Evolutionary conservation across 106 monocot species (phyloP), one percentile per base, ranked within the genome.

Genomic region (Apostasia shenzhenica): DNA sequence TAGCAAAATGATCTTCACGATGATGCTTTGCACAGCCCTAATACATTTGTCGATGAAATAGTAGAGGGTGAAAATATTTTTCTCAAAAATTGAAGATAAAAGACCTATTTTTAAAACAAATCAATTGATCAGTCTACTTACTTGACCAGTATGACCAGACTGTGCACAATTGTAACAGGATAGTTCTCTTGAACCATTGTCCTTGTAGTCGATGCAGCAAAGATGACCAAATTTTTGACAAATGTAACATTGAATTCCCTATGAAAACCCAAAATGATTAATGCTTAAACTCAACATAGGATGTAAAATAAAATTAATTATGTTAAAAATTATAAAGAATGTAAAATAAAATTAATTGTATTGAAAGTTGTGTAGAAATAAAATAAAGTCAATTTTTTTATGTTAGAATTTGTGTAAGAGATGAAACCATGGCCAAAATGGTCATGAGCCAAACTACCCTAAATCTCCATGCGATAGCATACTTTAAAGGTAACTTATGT

Each of bases 241-340:
- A 14, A 97, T 66, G 63, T 97, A 97, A 73, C 92, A 97, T 79
- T 90, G 86, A 70, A 90, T 84, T 70, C 85, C 85, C 97, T 97
- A 83, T 52, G 37, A 66, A 6, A 77, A 77, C 51, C 47, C 3
- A 79, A 62, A 61, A 45, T 37, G 37, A 50, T 42, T 12, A 57
- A 60, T 11, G 26, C 47, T 53, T 52, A 2, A 44, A 70, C 12
- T 66, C 59, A 41, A 44, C 14, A 73, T 39, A 2, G 8, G 50
- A 39, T 0, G 37, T 51, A 50, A 8, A 48, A 14, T 13, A 3
- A 26, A 26, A 26, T 26, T 26, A 26, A 26, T 26, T 26, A 26
- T 26, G 26, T 26, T 26, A 26, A 26, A 26, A 26, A 26, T 26
- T 26, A 26, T 26, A 26, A 0, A 26, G 26, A 26, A 26, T 26